Evolutionary conservation across 2,329 filamentous ascomycete species (phyloP).

Genomic region (Coleophoma crateriformis): DNA sequence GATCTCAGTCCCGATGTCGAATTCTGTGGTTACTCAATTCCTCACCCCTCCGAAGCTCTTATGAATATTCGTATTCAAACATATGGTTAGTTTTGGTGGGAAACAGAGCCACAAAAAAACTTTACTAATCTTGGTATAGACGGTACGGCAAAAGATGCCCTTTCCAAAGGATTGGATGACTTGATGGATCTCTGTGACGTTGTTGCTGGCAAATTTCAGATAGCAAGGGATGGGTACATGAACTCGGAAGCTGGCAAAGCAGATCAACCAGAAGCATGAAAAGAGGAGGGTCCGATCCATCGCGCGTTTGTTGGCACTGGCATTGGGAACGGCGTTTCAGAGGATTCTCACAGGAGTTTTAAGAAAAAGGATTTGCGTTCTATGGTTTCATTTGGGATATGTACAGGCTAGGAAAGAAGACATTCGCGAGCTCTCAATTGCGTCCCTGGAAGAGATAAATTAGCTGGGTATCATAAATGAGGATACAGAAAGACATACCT

Average conservation of each 20-base stretch:
- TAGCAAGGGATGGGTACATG: constrained; percentile 58
- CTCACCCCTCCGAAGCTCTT: constrained; percentile 89
- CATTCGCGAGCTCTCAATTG: constrained; percentile 18
- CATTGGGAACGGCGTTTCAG: too few relatives aligned
- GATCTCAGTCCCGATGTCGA: constrained; percentile 78
- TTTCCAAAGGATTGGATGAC: constrained; percentile 86
- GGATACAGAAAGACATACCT: constrained; percentile 44
- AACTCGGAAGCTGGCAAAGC: constrained; percentile 10
- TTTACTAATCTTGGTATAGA: constrained; percentile 43
- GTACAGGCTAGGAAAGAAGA: constrained; percentile 22
- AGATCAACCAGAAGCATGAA: constrained; percentile 1
- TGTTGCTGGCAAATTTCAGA: constrained; percentile 82
- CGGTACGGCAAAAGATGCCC: constrained; percentile 73
- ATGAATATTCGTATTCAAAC: constrained; percentile 99
- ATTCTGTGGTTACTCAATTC: constrained; percentile 97
- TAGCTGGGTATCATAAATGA: constrained; percentile 5
- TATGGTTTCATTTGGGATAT: constrained; percentile 22
- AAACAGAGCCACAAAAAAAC: background rate
- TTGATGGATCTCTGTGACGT: constrained; percentile 90
- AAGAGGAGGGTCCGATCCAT: constrained; percentile 1
- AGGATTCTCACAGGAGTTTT: too few relatives aligned
- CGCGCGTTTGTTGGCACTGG: constrained; percentile 23
- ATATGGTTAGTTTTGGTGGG: constrained; percentile 60
- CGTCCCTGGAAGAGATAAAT: constrained; percentile 18
- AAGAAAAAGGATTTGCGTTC: too few relatives aligned